Conservation (phyloP, 495 filamentous ascomycete species). For the Daldinia vernicosa region DNA sequence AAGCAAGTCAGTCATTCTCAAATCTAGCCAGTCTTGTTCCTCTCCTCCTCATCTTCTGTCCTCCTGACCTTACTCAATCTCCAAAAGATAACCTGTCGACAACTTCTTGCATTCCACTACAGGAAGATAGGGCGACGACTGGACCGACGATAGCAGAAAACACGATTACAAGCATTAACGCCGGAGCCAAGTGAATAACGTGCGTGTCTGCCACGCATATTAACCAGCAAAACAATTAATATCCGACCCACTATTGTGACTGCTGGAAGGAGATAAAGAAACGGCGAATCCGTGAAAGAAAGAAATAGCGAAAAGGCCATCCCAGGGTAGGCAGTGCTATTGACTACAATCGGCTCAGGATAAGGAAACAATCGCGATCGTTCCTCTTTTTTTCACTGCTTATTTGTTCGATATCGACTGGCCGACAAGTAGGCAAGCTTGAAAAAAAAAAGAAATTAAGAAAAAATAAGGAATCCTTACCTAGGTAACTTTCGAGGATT, state of each 20-base stretch:
- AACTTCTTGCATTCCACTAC: slow-evolving; percentile 16
- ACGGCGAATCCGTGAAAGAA: slow-evolving; percentile 30
- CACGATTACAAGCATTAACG: slow-evolving; percentile 16
- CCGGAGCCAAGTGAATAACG: slow-evolving; percentile 4
- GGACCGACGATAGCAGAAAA: slow-evolving; percentile 14
- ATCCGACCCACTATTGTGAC: slow-evolving; percentile 30
- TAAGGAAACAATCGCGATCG: slow-evolving; percentile 15
- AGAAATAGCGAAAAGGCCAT: slow-evolving; percentile 25
- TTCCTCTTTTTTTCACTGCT: slow-evolving; percentile 3
- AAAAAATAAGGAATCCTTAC: slow-evolving; percentile 8
- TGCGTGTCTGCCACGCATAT: slow-evolving; percentile 21
- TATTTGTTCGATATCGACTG: slow-evolving; percentile 23
- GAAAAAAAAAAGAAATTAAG: background rate
- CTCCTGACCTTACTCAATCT: slow-evolving; percentile 21
- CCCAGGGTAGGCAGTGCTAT: slow-evolving; percentile 18
- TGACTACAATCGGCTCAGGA: slow-evolving; percentile 17
- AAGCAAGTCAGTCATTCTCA: slow-evolving; percentile 26
- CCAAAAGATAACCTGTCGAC: slow-evolving; percentile 15
- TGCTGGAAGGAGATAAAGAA: slow-evolving; percentile 36
- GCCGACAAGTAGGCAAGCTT: slow-evolving; percentile 4
- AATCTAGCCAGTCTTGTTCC: slow-evolving; percentile 26
- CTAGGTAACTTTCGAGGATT: slow-evolving; percentile 21
- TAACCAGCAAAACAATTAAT: slow-evolving; percentile 25
- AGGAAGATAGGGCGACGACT: slow-evolving; percentile 25
- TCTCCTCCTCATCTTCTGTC: slow-evolving; percentile 37